Evolutionary conservation across 176 grass and related monocot genomes (phyloP), one percentile per base, ranked within the genome.

Genomic region (Oryza rufipogon): DNA sequence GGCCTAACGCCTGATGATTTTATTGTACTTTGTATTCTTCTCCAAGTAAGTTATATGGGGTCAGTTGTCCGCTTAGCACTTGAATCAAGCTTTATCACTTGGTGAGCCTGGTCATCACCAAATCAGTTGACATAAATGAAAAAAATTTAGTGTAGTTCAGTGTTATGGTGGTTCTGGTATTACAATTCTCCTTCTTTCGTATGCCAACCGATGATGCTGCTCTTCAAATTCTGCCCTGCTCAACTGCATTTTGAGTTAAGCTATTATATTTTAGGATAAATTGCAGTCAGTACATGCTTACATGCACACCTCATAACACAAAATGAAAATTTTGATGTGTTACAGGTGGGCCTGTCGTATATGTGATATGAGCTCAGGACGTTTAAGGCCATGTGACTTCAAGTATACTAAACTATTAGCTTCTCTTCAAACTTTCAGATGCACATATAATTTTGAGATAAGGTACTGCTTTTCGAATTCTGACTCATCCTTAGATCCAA

Each of bases 361-460:
- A 71, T 95, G 91, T 11, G 85, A 89, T 14, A 64, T 94, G 86
- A 60, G 85, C 85, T 90, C 89, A 79, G 89, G 83, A 81, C 85
- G 65, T 87, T 73, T 95, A 73, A 86, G 80, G 23, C 96, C 93
- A n/a, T 95, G 92, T 78, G 96, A 98, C 67, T 90, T 95, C 66
- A 98, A 93, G 85, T 68, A 83, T 71, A 85, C 89, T 76, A 98
- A 93, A 76, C 16, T 98, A 32, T 83, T 98, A 77, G 32, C 76
- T 85, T 95, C 87, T 61, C 88, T 98, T 90, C 93, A 95, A 87
- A 92, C 89, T 81, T 98, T 93, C 81, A 95, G 83, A 91, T 98
- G 96, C 87, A 89, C 76, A 73, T 98, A 95, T 68, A 95, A 90
- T 87, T 98, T 98, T 90, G 87, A 95, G 73, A 83, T 88, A 75